Base-by-base conservation (phyloP, 805 yeast genomes). In the Lachancea sp. region DNA sequence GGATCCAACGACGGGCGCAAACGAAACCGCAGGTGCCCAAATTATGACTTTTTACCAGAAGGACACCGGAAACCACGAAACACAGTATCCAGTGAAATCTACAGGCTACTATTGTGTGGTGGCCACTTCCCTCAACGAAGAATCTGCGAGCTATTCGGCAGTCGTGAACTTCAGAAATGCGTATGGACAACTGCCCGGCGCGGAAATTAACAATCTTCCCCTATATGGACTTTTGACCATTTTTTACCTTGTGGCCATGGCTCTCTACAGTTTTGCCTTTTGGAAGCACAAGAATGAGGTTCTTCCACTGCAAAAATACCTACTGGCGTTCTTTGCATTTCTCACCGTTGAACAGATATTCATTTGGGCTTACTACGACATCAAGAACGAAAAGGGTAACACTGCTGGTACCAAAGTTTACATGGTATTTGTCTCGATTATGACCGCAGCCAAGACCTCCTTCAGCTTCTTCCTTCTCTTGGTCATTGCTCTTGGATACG, bases 81-180 rank as follows among this genome's bases (percentile, higher is more conserved):
- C 82, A 47, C 71, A 75, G 32, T 93, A 89, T 57, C 71, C 71
- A 3, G 78, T 93, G 36, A 69, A 72, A 46, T 72, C 74, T 47
- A 88, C 98, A 1, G 98, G 98, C 6, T 93, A 84, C 65, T 93
- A 90, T 67, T 93, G 99, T 70, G 84, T 91, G 35, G 81, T 89
- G 1, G 82, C 95, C 0, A 79, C 71, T 52, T 72, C 79, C 19
- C 67, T 75, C 19, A 54, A 63, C 15, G 60, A 60, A 39, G 52
- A 58, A 15, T 62, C 67, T 10, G 46, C 53, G 36, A 70, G 69
- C 17, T 93, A 82, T 65, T 63, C 72, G 41, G 85, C 91, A 13
- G 65, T 68, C n/a, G 83, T 84, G 36, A 82, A 82, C 55, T 93
- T 87, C 67, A 93, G 88, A 69, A 93, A 90, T 67, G 85, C 98